These are phyloP conservation scores for Solanum bulbocastanum DNA, from an alignment of 257 asterid species.

Conservation along the genomic window DNA sequence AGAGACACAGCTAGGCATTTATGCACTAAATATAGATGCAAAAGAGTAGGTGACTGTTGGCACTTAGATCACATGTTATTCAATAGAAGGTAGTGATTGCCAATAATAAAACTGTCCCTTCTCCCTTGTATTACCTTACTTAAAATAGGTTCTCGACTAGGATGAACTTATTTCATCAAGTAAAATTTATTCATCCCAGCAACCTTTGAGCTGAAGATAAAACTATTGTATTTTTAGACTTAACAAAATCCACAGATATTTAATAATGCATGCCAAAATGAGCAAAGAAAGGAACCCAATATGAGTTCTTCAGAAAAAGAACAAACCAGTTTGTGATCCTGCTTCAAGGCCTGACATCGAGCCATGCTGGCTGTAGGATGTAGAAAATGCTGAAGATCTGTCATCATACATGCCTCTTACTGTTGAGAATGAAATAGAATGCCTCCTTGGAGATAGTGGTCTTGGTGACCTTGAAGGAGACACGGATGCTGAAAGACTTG, in stretches of 20 bases:
- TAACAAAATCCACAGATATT: neutral
- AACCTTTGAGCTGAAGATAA: neutral
- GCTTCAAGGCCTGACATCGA: conserved; percentile 71
- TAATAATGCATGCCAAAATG: neutral
- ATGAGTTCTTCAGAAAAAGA: neutral
- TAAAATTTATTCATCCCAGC: neutral
- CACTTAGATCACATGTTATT: neutral
- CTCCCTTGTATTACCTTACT: neutral
- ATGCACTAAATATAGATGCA: neutral
- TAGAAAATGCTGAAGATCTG: conserved; percentile 47
- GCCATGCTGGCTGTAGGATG: conserved; percentile 46
- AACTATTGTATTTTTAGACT: neutral
- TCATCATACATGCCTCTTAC: conserved; percentile 71
- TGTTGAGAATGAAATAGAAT: conserved; percentile 56
- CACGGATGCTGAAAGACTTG: conserved; percentile 64
- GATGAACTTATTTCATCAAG: neutral
- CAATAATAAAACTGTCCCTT: neutral
- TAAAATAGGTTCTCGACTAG: neutral
- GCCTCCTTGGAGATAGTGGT: conserved; percentile 77
- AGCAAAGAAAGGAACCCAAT: neutral
- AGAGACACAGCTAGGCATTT: neutral
- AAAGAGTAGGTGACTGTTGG: neutral
- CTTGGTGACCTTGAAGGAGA: conserved; percentile 77
- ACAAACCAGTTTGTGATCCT: conserved; percentile 70
- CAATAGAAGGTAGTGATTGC: neutral